Evolutionary conservation across 805 yeast species (phyloP).

Genomic region (Priceomyces haplophilus): DNA sequence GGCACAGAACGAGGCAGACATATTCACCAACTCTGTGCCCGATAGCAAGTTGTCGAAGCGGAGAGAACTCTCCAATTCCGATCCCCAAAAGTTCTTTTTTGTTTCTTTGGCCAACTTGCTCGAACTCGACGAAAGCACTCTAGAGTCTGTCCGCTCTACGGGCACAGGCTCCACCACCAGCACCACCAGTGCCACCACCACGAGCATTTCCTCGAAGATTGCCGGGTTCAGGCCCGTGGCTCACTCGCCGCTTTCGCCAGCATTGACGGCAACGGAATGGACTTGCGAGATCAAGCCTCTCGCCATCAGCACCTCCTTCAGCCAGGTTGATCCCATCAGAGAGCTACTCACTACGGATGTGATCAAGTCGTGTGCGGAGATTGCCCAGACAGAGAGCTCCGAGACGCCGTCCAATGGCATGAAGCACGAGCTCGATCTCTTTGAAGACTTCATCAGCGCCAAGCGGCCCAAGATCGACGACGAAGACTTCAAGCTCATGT

Average conservation of each 20-base stretch:
- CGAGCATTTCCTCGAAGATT: slow-evolving; percentile 8
- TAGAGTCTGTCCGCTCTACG: slow-evolving; percentile 16
- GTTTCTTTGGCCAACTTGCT: slow-evolving; percentile 51
- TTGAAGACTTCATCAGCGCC: slow-evolving; percentile 31
- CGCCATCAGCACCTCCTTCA: slow-evolving; percentile 45
- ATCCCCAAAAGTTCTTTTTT: slow-evolving; percentile 48
- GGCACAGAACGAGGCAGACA: slow-evolving; percentile 19
- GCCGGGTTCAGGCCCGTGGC: slow-evolving; percentile 8
- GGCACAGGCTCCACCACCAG: slow-evolving; percentile 6
- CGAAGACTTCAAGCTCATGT: slow-evolving; percentile 19
- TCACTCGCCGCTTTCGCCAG: slow-evolving; percentile 40
- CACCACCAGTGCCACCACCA: slow-evolving; percentile 10
- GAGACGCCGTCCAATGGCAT: slow-evolving; percentile 9
- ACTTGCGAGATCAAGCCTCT: slow-evolving; percentile 44
- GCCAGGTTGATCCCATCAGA: slow-evolving; percentile 38
- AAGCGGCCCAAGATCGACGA: slow-evolving; percentile 28
- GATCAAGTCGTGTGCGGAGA: slow-evolving; percentile 20
- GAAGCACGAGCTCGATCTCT: slow-evolving; percentile 22
- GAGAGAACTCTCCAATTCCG: slow-evolving; percentile 42
- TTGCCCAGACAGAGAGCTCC: slow-evolving; percentile 9
- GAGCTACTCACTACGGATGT: slow-evolving; percentile 29
- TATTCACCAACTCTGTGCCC: slow-evolving; percentile 22
- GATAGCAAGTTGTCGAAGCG: slow-evolving; percentile 46
- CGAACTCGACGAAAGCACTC: slow-evolving; percentile 35
- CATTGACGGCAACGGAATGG: slow-evolving; percentile 30